Evolutionary conservation across 805 yeast genomes (phyloP).

Genomic region (Pichia eremophila): DNA sequence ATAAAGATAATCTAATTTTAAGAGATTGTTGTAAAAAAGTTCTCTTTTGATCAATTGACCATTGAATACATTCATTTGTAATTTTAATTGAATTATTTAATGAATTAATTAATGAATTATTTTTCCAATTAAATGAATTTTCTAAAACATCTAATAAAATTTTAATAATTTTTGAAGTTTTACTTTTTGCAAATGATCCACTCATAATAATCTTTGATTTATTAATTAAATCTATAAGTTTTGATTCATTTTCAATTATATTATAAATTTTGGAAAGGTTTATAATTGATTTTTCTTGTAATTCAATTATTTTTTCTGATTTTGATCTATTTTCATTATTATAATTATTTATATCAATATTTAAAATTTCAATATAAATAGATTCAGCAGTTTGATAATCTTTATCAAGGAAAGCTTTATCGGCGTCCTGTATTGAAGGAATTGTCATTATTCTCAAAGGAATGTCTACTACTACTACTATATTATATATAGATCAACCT

Average conservation of each 20-base stretch:
- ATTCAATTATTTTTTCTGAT: constrained; percentile 36
- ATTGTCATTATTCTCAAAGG: constrained; percentile 17
- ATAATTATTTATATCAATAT: constrained; percentile 11
- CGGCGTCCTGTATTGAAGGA: constrained; percentile 46
- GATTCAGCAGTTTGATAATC: constrained; percentile 51
- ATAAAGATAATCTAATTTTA: constrained; percentile 71
- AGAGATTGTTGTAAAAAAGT: constrained; percentile 82
- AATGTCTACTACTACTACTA: no score
- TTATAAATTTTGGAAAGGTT: constrained; percentile 72
- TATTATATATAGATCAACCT: no score
- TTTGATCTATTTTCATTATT: constrained; percentile 9
- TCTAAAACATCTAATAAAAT: constrained; percentile 73
- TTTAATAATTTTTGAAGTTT: constrained; percentile 85
- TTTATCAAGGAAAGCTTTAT: constrained; percentile 41
- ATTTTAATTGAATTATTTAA: constrained; percentile 64
- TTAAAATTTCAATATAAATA: constrained; percentile 44
- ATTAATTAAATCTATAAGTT: constrained; percentile 53
- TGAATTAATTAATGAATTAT: constrained; percentile 25
- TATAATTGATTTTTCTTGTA: constrained; percentile 59
- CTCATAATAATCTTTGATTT: constrained; percentile 58
- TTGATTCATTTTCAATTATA: constrained; percentile 34
- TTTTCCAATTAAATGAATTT: constrained; percentile 31
- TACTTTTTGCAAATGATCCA: constrained; percentile 74
- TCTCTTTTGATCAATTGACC: constrained; percentile 80
- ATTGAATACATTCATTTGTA: constrained; percentile 71